Percentiles rank a stretch among this genome's conserved stretches.
phyloP scores from a whole-genome alignment of 23 red algal species.

The Gracilaria domingensis region DNA sequence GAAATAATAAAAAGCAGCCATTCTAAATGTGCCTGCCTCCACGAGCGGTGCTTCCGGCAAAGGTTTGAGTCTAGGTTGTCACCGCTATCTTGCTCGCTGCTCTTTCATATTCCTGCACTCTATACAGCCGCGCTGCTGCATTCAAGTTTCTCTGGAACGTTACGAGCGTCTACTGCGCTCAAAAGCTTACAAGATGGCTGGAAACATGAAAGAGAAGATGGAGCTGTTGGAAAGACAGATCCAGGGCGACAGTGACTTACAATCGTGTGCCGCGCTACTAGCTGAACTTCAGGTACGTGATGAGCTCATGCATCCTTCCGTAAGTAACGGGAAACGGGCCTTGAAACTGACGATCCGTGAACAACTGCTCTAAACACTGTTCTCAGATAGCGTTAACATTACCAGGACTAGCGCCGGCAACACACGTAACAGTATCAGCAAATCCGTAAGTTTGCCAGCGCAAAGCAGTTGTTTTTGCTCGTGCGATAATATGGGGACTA shows the following conservation, averaged over 20 bases:
- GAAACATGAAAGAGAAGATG: constrained; percentile 35
- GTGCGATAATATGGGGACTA: background rate
- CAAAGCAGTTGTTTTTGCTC: background rate
- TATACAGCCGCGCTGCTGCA: background rate
- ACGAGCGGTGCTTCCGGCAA: background rate
- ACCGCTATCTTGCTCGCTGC: background rate
- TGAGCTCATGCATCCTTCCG: too few species aligned
- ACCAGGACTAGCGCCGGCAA: constrained; percentile 55
- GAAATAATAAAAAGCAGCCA: background rate
- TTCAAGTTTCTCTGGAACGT: background rate
- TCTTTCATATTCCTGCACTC: background rate
- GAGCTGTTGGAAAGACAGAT: constrained; percentile 14
- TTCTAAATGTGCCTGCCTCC: background rate
- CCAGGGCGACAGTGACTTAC: constrained; percentile 2
- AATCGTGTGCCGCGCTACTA: constrained; percentile 13
- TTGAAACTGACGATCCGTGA: background rate
- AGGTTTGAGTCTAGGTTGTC: too few species aligned
- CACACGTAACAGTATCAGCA: constrained; percentile 23
- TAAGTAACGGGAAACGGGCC: too few species aligned
- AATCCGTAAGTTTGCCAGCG: constrained; percentile 30
- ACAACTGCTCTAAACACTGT: background rate
- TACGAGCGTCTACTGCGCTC: background rate
- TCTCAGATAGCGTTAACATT: constrained; percentile 75
- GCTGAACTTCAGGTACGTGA: constrained; percentile 20
- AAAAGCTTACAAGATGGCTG: background rate